Percentiles rank a stretch among this genome's conserved stretches.
These are phyloP conservation scores for Yamadazyma epiphylla DNA, from an alignment of 1,139 yeast species.

Conservation along the genomic window DNA sequence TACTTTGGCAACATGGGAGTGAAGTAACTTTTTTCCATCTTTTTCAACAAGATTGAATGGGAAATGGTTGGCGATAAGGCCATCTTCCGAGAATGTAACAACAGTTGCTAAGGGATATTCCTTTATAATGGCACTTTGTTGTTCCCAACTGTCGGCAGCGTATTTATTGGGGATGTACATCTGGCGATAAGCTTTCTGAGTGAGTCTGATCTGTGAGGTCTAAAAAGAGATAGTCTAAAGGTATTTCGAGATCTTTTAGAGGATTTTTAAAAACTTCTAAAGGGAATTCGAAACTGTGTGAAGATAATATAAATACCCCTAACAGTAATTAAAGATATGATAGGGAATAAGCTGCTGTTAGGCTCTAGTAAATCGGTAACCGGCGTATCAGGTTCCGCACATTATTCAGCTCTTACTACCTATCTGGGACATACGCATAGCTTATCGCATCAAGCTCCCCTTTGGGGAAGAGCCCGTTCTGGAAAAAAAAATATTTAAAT, in stretches of 20 bases:
- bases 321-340: neutral
- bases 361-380: neutral
- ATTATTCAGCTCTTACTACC: neutral
- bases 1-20: conserved; percentile 55
- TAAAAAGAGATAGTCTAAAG: no score
- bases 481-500: no score
- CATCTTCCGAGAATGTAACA: conserved; percentile 35
- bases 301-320: no score
- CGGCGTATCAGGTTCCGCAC: neutral
- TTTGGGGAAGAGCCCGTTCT: no score
- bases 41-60: conserved; percentile 48
- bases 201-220: no score
- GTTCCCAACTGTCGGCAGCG: conserved; percentile 32
- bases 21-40: conserved; percentile 39
- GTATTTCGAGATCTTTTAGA: no score
- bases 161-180: conserved; percentile 33
- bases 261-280: no score
- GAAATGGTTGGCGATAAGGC: conserved; percentile 52
- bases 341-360: neutral
- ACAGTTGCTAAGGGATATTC: conserved; percentile 53
- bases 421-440: no score
- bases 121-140: conserved; percentile 38
- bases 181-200: no score
- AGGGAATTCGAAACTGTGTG: no score
- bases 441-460: neutral